These are phyloP conservation scores for Ophiostoma fasciatum DNA, from an alignment of 2,329 filamentous ascomycete species.

Conservation along the genomic window DNA sequence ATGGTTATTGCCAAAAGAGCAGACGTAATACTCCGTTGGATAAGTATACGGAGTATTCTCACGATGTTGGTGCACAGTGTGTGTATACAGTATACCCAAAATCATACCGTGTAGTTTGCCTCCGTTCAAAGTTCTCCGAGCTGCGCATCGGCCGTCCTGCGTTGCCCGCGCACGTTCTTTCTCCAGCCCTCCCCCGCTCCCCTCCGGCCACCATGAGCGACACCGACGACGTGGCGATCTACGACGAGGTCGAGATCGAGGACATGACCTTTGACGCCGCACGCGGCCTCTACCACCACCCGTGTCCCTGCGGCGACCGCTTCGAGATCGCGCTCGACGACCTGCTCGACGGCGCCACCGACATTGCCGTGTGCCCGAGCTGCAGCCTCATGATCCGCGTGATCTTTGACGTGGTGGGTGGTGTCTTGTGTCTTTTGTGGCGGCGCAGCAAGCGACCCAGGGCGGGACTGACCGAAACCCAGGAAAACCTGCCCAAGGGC, in stretches of 20 bases:
- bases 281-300: constrained; percentile 85
- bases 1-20: too few species aligned
- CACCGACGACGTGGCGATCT: constrained; percentile 55
- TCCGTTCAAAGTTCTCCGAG: too few species aligned
- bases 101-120: too few species aligned
- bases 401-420: constrained; percentile 69
- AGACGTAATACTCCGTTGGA: too few species aligned
- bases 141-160: too few species aligned
- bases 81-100: too few species aligned
- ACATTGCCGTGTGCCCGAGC: constrained; percentile 94
- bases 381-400: constrained; percentile 95
- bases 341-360: constrained; percentile 65
- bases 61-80: too few species aligned
- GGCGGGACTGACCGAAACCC: neutral
- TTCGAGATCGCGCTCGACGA: constrained; percentile 85
- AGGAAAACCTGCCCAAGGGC: constrained; percentile 6
- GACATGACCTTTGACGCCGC: constrained; percentile 85
- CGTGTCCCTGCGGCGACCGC: constrained; percentile 90
- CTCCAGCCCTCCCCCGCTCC: too few species aligned
- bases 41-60: too few species aligned
- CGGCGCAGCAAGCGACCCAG: too few species aligned
- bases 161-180: too few species aligned
- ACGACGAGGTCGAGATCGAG: constrained; percentile 97
- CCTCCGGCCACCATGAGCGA: constrained; percentile 37
- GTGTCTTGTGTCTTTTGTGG: neutral